phyloP scores from a whole-genome alignment of 1,139 yeast species.

The Tardiomyces depauwii region DNA sequence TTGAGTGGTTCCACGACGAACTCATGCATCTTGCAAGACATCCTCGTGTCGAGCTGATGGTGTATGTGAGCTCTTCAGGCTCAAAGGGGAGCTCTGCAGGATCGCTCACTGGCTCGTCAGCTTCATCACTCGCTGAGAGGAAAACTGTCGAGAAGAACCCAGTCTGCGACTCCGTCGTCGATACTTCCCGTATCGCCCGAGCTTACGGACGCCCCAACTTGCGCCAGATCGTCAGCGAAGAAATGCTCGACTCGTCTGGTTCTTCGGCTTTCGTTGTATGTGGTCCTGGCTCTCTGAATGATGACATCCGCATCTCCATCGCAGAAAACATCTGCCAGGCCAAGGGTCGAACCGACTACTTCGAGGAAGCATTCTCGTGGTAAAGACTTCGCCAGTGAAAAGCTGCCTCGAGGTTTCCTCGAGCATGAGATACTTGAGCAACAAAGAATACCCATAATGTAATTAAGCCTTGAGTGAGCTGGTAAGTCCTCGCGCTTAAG shows the following conservation, averaged over 20 bases:
- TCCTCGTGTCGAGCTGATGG: neutral
- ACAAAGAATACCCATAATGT: no score
- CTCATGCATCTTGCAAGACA: neutral
- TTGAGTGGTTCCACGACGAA: neutral
- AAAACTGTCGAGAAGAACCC: no score
- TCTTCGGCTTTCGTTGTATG: slow-evolving; percentile 28
- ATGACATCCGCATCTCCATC: slow-evolving; percentile 26
- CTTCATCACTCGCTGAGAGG: no score
- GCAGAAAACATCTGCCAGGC: slow-evolving; percentile 16
- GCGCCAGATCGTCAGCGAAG: neutral
- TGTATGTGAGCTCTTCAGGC: neutral
- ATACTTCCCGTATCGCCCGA: neutral
- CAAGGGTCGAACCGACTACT: slow-evolving; percentile 25
- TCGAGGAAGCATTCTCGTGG: slow-evolving; percentile 29
- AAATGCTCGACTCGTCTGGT: slow-evolving; percentile 12
- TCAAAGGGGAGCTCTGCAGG: neutral
- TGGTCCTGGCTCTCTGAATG: slow-evolving; percentile 33
- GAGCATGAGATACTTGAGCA: no score
- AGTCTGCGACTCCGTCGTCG: no score
- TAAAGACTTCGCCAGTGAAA: no score
- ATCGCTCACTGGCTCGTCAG: neutral
- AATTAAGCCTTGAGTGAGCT: no score
- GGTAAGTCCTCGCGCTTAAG: no score
- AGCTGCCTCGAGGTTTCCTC: no score
- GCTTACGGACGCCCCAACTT: neutral